Conservation (phyloP, 2,329 filamentous ascomycete genomes). For the Chrysoporthe austroafricana region DNA sequence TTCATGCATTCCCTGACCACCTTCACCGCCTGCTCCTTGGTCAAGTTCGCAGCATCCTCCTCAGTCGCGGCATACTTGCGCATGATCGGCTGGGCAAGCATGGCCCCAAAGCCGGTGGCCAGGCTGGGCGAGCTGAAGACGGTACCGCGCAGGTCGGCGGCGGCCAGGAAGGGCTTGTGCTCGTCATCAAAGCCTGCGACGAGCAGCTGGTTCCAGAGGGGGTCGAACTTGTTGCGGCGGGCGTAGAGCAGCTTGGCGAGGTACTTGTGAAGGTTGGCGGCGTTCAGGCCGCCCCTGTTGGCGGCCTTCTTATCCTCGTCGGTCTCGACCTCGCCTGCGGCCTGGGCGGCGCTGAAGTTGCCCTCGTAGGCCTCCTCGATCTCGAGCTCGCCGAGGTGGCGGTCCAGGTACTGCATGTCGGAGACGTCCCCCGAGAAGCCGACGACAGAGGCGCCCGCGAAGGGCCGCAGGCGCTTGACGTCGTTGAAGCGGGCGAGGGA, state of each 20-base stretch:
- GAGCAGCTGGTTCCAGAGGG: conserved; percentile 94
- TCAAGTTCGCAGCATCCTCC: conserved; percentile 71
- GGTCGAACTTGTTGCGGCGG: conserved; percentile 93
- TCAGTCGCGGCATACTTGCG: conserved; percentile 84
- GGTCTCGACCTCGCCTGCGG: conserved; percentile 44
- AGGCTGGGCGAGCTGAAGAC: conserved; percentile 87
- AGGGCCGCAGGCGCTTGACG: conserved; percentile 90
- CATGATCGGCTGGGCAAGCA: conserved; percentile 91
- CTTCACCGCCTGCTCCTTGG: conserved; percentile 76
- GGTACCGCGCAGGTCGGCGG: conserved; percentile 88
- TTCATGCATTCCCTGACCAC: conserved; percentile 95
- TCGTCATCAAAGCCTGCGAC: conserved; percentile 85
- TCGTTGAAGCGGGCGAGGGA: conserved; percentile 96
- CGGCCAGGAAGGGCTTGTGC: conserved; percentile 84
- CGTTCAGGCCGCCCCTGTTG: conserved; percentile 71
- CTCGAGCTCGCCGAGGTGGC: conserved; percentile 83
- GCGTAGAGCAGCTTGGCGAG: conserved; percentile 95
- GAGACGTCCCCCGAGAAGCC: conserved; percentile 97
- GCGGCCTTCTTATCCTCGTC: conserved; percentile 60
- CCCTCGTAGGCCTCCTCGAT: conserved; percentile 83
- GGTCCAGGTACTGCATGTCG: conserved; percentile 98
- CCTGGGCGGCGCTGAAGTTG: conserved; percentile 34
- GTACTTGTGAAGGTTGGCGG: conserved; percentile 95
- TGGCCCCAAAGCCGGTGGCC: conserved; percentile 90
- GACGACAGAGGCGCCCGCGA: conserved; percentile 81